Evolutionary conservation across 495 filamentous ascomycete genomes (phyloP), one percentile per base, ranked within the genome.

Genomic region (Penicillium riverlandense): DNA sequence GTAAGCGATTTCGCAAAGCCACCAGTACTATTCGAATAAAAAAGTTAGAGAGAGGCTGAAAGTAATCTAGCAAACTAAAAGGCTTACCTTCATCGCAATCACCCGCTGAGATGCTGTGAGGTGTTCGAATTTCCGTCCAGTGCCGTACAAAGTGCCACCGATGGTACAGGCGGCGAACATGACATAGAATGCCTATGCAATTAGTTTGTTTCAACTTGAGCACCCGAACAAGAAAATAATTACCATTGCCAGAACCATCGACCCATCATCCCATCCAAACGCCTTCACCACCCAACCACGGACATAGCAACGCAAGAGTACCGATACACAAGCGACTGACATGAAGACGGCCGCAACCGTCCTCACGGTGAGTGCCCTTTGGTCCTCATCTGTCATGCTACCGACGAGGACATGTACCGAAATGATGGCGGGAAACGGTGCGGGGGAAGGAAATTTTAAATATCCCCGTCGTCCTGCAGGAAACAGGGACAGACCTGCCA

Each of bases 141-240:
- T 70, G 8, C 68, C 66, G 37, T 63, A 63, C 7, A 62, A 6
- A 32, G 52, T 47, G 15, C 68, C 68, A 40, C 63, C 66, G 14
- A 71, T 69, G 66, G 66, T 67, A 35, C 58, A 65, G 9, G 48
- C 59, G 16, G 52, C 59, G 44, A 71, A 70, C 61, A 69, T 63
- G 12, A 61, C 38, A 15, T 61, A 63, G 44, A 58, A 66, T 7
- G 58, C 7, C 65, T 66, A 39, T 28, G 1, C 10, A 28, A 15
- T 22, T 7, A 29, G 22, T 33, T 53, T 35, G 43, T 40, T 32
- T 28, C 29, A 11, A 12, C 6, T 29, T 31, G 29, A 28, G 35
- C 0, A 14, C 12, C 5, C 8, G 11, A 13, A 6, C 1, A 11
- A 29, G 33, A 29, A 29, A 10, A 15, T 40, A 47, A 50, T n/a